Conservation (phyloP, 139 green algal species). For the Chlorella sp. region DNA sequence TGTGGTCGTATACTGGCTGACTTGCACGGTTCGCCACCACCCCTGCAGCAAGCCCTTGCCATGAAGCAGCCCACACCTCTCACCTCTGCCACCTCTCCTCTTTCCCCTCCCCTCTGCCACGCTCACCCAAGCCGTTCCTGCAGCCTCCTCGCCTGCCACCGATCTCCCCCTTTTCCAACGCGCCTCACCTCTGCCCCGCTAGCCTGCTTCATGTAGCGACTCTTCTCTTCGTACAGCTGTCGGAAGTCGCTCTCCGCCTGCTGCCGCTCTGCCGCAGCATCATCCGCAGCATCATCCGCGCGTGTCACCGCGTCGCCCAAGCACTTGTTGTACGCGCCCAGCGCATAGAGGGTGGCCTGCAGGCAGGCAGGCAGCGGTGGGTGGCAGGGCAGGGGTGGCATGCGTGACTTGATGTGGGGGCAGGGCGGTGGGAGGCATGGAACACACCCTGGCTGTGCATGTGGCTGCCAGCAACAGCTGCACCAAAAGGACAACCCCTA, state of each 20-base stretch:
- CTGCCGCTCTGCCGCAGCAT: neutral
- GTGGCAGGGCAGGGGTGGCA: neutral
- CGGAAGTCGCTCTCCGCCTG: neutral
- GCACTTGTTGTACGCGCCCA: conserved; percentile 31
- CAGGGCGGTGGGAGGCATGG: neutral
- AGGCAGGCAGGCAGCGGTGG: neutral
- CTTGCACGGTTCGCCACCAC: too few species aligned
- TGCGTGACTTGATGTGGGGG: neutral
- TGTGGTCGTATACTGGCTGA: neutral
- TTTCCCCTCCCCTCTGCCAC: neutral
- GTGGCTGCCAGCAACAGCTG: neutral
- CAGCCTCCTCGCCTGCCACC: neutral
- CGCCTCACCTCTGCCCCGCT: conserved; percentile 5
- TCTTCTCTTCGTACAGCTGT: conserved; percentile 23
- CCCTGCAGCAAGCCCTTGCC: too few species aligned
- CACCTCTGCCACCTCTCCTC: too few species aligned
- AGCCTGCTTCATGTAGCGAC: conserved; percentile 1
- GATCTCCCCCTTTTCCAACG: neutral
- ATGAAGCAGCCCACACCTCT: too few species aligned
- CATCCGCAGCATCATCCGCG: neutral
- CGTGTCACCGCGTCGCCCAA: neutral
- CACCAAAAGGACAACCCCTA: neutral
- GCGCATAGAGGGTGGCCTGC: conserved; percentile 20
- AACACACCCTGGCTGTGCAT: neutral
- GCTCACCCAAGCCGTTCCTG: neutral